A percentile compares a stretch with the other conserved stretches of the same genome.
Conservation (phyloP, 306 rosid species). For the Castanospermum australe region DNA sequence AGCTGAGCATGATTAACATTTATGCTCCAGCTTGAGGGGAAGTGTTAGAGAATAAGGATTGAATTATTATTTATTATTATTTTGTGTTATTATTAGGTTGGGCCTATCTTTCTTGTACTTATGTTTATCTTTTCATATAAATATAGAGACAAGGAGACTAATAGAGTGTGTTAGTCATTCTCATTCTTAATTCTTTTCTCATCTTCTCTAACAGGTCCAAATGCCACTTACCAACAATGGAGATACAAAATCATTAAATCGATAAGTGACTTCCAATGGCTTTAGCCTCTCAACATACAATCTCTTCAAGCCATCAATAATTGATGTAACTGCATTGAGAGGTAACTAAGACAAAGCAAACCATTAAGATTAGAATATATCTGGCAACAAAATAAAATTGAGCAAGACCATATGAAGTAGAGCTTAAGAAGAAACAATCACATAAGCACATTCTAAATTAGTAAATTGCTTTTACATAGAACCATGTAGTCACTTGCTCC, state of each 20-base stretch:
- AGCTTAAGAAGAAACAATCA: neutral
- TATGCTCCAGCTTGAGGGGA: too few relatives aligned
- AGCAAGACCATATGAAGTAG: neutral
- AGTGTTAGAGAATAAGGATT: too few relatives aligned
- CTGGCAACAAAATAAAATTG: neutral
- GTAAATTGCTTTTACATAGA: neutral
- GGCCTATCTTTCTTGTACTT: too few relatives aligned
- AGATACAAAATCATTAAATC: conserved; percentile 77
- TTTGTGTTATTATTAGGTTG: too few relatives aligned
- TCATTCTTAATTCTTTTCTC: too few relatives aligned
- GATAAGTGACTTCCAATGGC: conserved; percentile 82
- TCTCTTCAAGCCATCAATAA: conserved; percentile 82
- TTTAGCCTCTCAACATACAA: conserved; percentile 73
- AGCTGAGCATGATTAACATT: too few relatives aligned
- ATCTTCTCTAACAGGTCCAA: too few relatives aligned
- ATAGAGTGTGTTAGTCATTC: too few relatives aligned
- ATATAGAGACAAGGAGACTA: too few relatives aligned
- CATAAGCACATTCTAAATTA: neutral
- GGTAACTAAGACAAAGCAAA: conserved; percentile 56
- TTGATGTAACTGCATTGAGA: conserved; percentile 71
- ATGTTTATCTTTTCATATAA: too few relatives aligned
- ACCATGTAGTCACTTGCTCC: neutral
- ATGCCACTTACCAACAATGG: conserved; percentile 69
- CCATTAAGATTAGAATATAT: neutral
- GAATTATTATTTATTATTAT: too few relatives aligned